Conservation (phyloP, 352 stramenopile species). For the Pythium sukuiense region DNA sequence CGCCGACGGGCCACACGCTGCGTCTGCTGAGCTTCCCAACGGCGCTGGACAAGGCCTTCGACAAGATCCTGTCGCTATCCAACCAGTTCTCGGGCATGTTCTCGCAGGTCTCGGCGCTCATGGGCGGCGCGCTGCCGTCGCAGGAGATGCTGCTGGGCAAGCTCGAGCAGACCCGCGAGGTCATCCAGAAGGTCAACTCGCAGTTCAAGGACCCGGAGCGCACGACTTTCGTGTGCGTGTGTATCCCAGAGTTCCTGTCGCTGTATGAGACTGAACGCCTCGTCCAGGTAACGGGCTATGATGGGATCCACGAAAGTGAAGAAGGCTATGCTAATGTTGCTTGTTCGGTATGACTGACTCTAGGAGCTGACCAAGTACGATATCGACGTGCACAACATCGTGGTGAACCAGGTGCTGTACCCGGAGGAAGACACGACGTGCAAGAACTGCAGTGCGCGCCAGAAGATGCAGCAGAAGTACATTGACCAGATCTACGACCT, state of each 20-base stretch:
- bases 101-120: slow-evolving; percentile 75
- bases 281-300: slow-evolving; percentile 63
- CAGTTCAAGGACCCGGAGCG: slow-evolving; percentile 98
- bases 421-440: slow-evolving; percentile 72
- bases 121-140: slow-evolving; percentile 72
- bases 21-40: slow-evolving; percentile 97
- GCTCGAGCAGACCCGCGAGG: slow-evolving; percentile 94
- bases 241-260: slow-evolving; percentile 99
- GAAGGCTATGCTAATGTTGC: too few relatives aligned
- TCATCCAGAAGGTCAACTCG: slow-evolving; percentile 99
- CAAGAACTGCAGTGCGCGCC: slow-evolving; percentile 95
- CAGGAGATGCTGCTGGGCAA: slow-evolving; percentile 96
- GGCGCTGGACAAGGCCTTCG: slow-evolving; percentile 98
- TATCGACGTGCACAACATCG: slow-evolving; percentile 99
- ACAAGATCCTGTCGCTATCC: slow-evolving; percentile 98
- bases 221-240: slow-evolving; percentile 99
- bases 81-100: slow-evolving; percentile 90
- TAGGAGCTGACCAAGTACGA: slow-evolving; percentile 98
- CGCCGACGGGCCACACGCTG: slow-evolving; percentile 97
- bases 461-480: slow-evolving; percentile 99
- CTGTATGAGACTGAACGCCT: slow-evolving; percentile 99
- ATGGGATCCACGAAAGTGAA: too few relatives aligned
- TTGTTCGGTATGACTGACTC: too few relatives aligned
- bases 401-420: slow-evolving; percentile 99
- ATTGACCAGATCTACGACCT: slow-evolving; percentile 99